A percentile compares a stretch with the other conserved stretches of the same genome.
phyloP scores from a whole-genome alignment of 2,329 filamentous ascomycete species.

The Cordyceps pruinosa region DNA sequence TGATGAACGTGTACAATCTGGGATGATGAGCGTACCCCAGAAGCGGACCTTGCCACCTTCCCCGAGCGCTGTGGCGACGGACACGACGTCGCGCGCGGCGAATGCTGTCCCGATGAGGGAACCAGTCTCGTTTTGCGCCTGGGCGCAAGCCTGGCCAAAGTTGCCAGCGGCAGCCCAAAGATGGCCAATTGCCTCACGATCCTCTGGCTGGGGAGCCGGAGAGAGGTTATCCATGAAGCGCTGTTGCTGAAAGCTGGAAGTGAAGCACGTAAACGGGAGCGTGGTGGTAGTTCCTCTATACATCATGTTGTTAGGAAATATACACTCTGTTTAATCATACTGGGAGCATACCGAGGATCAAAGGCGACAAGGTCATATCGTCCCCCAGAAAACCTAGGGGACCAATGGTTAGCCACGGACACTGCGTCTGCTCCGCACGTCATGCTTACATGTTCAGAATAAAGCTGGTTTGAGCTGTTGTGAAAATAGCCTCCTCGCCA shows the following conservation, averaged over 20 bases:
- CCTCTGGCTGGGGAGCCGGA: constrained; percentile 7
- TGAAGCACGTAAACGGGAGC: constrained; percentile 18
- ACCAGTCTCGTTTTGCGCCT: constrained; percentile 17
- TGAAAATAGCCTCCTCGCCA: neutral
- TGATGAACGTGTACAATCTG: neutral
- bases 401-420: neutral
- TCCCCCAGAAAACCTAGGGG: constrained; percentile 20
- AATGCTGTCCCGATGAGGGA: constrained; percentile 25
- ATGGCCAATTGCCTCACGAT: constrained; percentile 12
- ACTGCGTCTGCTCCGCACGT: neutral
- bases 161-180: constrained; percentile 17
- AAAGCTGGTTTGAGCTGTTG: neutral
- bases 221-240: neutral
- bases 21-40: constrained; percentile 21
- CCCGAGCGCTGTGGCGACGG: constrained; percentile 28
- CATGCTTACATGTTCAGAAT: neutral
- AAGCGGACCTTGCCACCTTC: constrained; percentile 26
- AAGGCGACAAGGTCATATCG: constrained; percentile 22
- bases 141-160: constrained; percentile 19
- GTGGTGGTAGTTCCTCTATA: constrained; percentile 18
- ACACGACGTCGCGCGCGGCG: constrained; percentile 30
- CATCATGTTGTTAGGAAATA: neutral
- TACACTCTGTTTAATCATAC: neutral
- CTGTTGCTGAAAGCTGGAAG: constrained; percentile 1
- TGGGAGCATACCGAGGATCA: constrained; percentile 21